Percentiles rank a stretch among this genome's conserved stretches.
Conservation (phyloP, 805 yeast genomes). For the Metschnikowia anglica region DNA sequence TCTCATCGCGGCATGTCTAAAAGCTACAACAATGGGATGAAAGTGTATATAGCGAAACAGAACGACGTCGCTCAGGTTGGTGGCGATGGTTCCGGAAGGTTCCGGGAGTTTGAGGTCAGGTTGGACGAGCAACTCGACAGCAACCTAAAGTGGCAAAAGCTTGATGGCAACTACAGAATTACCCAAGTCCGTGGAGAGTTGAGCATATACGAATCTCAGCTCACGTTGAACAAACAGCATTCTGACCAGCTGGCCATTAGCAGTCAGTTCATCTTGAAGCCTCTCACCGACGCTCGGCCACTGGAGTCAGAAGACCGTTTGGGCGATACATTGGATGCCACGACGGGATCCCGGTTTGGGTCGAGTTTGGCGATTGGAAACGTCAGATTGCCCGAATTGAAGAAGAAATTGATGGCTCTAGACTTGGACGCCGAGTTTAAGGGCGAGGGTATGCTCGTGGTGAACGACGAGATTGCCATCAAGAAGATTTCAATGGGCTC, state of each 20-base stretch:
- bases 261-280: conserved; percentile 15
- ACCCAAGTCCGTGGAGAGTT: conserved; percentile 79
- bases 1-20: conserved; percentile 17
- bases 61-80: conserved; percentile 50
- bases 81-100: conserved; percentile 40
- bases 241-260: conserved; percentile 4
- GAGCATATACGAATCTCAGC: conserved; percentile 21
- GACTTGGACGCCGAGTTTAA: conserved; percentile 82
- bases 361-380: conserved; percentile 75
- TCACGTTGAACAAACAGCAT: conserved; percentile 4
- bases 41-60: conserved; percentile 29
- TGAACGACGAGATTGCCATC: conserved; percentile 73
- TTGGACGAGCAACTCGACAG: conserved; percentile 63
- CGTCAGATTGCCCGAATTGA: conserved; percentile 76
- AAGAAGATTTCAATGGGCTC: conserved; percentile 55
- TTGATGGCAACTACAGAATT: conserved; percentile 76
- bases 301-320: not conserved
- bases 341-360: conserved; percentile 7
- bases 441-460: conserved; percentile 89
- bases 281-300: conserved; percentile 1
- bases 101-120: conserved; percentile 54
- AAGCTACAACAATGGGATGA: conserved; percentile 27
- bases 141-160: conserved; percentile 77
- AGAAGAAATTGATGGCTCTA: conserved; percentile 53
- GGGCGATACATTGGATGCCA: not conserved